phyloP scores from a whole-genome alignment of 73 alveolate species.

The Stentor coeruleus region DNA sequence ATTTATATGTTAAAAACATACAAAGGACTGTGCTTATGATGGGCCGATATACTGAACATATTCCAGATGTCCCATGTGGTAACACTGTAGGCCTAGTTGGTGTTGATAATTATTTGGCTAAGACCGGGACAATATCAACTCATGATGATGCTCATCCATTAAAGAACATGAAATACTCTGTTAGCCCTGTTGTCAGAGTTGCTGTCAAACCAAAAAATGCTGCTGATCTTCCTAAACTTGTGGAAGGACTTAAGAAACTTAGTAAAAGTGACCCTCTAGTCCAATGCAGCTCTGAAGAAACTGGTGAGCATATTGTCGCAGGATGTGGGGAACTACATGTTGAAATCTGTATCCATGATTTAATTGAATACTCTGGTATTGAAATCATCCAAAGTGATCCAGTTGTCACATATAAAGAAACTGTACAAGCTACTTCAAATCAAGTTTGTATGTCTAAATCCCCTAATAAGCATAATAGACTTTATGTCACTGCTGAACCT shows the following conservation, averaged over 20 bases:
- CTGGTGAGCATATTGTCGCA: slow-evolving; percentile 80
- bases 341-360: slow-evolving; percentile 76
- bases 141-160: slow-evolving; percentile 60
- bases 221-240: slow-evolving; percentile 83
- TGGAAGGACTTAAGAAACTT: slow-evolving; percentile 87
- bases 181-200: slow-evolving; percentile 80
- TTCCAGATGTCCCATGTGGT: slow-evolving; percentile 90
- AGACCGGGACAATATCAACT: slow-evolving; percentile 78
- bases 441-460: slow-evolving; percentile 82
- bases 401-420: slow-evolving; percentile 82
- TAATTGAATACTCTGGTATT: slow-evolving; percentile 53
- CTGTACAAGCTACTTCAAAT: slow-evolving; percentile 56
- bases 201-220: slow-evolving; percentile 88
- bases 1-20: slow-evolving; percentile 63
- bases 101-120: slow-evolving; percentile 62
- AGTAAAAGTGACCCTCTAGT: slow-evolving; percentile 85
- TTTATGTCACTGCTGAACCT: slow-evolving; percentile 68
- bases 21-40: slow-evolving; percentile 84
- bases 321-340: slow-evolving; percentile 92
- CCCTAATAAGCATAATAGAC: slow-evolving; percentile 84
- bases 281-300: slow-evolving; percentile 63
- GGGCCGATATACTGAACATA: slow-evolving; percentile 60
- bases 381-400: slow-evolving; percentile 78
- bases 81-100: slow-evolving; percentile 86
- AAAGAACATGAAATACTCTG: slow-evolving; percentile 74